Base-by-base conservation (phyloP, 805 yeast species). In the Ogataea sp. region DNA sequence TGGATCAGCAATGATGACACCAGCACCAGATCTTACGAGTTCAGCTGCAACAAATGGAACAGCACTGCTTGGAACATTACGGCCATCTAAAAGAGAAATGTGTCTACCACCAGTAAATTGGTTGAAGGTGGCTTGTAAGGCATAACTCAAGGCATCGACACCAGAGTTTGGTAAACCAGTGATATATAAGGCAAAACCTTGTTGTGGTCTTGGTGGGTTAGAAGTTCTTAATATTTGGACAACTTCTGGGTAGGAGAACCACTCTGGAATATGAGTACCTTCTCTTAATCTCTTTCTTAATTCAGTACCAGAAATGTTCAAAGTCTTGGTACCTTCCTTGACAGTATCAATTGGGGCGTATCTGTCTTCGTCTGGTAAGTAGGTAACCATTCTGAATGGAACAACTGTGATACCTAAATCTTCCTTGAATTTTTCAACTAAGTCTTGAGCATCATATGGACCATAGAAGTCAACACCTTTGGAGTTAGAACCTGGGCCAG, bases 171-270 rank as follows among this genome's bases (percentile, higher is more conserved):
- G 70, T 47, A 70, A 63, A 29, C 83, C 78, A 25, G 79, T 69
- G 39, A 87, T 66, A 44, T 80, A 71, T 39, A 88, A 66, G 8
- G 86, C 84, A 62, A 89, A 90, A 27, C 97, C 97, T 67, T 90
- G 97, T 43, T 71, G 61, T 43, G 71, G 76, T 64, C 97, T 79
- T 47, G 97, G 96, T 41, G 97, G 97, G 61, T 89, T 89, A 34
- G 89, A 77, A 53, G 86, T 90, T 59, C 97, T 81, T 53, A 89
- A 73, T 43, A 90, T 88, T 60, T 75, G 74, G 43, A 90, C 97
- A 39, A 90, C 96, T 63, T 89, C 97, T 3, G 96, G 96, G 65
- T 89, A 89, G 5, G 96, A 86, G 65, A 90, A 89, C 97, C 97
- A 89, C 58, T 78, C 93, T 46, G 97, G 97, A 51, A 89, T 90